Percentiles rank a stretch among this genome's conserved stretches.
phyloP scores from a whole-genome alignment of 768 basidiomycete genomes.

The Hericium rajendrae region DNA sequence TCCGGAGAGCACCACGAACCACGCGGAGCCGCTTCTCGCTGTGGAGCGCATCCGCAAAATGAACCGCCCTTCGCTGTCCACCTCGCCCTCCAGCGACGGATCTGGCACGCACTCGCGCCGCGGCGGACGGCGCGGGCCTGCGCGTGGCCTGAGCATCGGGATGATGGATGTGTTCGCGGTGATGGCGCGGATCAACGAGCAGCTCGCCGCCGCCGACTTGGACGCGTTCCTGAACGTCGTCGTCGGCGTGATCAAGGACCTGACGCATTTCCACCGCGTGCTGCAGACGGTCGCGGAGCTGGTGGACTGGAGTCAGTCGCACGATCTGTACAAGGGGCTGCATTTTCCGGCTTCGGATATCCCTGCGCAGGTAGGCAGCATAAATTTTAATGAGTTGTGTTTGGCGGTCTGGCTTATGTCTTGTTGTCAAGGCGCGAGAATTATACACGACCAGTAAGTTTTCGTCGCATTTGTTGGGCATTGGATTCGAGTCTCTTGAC shows the following conservation, averaged over 20 bases:
- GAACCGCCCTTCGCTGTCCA: no score
- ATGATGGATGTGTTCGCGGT: conserved; percentile 80
- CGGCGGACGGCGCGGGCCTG: conserved; percentile 14
- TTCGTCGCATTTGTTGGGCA: no score
- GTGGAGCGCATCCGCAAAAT: no score
- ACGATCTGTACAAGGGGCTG: conserved; percentile 62
- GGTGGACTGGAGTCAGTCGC: conserved; percentile 67
- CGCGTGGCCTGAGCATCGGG: conserved; percentile 26
- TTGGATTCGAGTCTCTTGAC: conserved; percentile 33
- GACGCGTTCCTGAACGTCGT: conserved; percentile 63
- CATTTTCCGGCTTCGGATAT: conserved; percentile 67
- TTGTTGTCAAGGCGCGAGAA: conserved; percentile 11
- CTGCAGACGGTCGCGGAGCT: conserved; percentile 72
- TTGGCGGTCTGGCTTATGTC: background rate
- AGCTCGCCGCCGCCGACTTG: conserved; percentile 57
- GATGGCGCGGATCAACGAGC: conserved; percentile 73
- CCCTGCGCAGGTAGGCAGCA: conserved; percentile 46
- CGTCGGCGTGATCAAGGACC: conserved; percentile 65
- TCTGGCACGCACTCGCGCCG: background rate
- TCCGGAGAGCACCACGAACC: no score
- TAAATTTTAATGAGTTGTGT: background rate
- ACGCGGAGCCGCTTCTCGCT: no score
- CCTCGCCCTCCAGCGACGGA: no score
- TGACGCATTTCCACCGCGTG: conserved; percentile 76
- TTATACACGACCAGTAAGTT: conserved; percentile 12